These are phyloP conservation scores for Nadsonia fulvescens DNA, from an alignment of 805 yeast genomes.

Conservation along the genomic window DNA sequence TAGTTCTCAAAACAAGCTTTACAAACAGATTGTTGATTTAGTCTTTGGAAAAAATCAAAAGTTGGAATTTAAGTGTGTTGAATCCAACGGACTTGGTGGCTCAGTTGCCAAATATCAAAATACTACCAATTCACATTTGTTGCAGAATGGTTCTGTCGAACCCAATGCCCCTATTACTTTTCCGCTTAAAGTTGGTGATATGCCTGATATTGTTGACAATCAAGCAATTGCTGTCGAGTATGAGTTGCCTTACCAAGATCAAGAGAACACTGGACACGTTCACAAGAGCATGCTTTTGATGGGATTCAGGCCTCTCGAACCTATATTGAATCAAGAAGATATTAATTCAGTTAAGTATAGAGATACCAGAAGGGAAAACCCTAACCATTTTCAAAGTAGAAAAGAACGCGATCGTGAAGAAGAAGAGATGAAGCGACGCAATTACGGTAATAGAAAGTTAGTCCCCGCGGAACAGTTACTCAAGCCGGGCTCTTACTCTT, in stretches of 20 bases:
- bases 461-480: conserved; percentile 6
- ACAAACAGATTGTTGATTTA: conserved; percentile 18
- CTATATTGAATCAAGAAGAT: conserved; percentile 51
- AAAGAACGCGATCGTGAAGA: conserved; percentile 16
- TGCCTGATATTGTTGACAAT: conserved; percentile 28
- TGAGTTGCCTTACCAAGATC: conserved; percentile 37
- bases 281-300: conserved; percentile 74
- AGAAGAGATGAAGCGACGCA: conserved; percentile 14
- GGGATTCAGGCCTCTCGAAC: conserved; percentile 50
- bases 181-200: conserved; percentile 28
- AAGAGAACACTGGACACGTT: too few relatives aligned
- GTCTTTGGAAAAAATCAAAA: conserved; percentile 8
- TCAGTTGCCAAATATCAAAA: conserved; percentile 7
- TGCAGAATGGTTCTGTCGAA: conserved; percentile 14
- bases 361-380: conserved; percentile 18
- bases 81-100: conserved; percentile 20
- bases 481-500: conserved; percentile 8
- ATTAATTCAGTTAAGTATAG: conserved; percentile 38
- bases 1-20: conserved; percentile 42
- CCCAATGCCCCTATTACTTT: conserved; percentile 15
- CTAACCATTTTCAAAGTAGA: conserved; percentile 1
- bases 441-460: conserved; percentile 6
- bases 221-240: conserved; percentile 31
- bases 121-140: conserved; percentile 21
- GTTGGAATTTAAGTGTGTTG: conserved; percentile 11